These are phyloP conservation scores for Abrus precatorius DNA, from an alignment of 306 rosid species.

Conservation along the genomic window DNA sequence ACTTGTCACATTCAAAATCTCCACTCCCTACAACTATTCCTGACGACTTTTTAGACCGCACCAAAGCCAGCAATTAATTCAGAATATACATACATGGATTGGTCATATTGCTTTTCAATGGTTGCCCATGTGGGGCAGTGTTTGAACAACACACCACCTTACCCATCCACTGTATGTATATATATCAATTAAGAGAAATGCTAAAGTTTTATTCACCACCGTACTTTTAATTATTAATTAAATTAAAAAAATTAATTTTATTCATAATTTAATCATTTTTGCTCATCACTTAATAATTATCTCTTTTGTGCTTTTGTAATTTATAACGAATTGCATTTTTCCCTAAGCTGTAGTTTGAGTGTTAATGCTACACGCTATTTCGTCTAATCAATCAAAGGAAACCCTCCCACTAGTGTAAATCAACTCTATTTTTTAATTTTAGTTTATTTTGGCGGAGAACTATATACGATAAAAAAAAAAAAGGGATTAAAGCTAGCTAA, in stretches of 20 bases:
- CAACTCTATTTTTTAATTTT: background rate
- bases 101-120: conserved; percentile 30
- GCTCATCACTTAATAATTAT: too few species aligned
- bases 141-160: conserved; percentile 21
- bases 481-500: background rate
- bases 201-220: background rate
- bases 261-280: too few species aligned
- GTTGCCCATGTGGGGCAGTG: conserved; percentile 26
- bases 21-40: conserved; percentile 16
- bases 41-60: conserved; percentile 33
- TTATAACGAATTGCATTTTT: too few species aligned
- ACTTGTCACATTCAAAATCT: conserved; percentile 37
- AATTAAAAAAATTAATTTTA: too few species aligned
- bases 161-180: background rate
- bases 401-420: background rate
- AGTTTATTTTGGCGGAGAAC: too few species aligned
- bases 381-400: background rate
- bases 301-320: too few species aligned
- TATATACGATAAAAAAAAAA: background rate
- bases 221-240: too few species aligned
- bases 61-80: conserved; percentile 5
- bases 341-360: background rate
- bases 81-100: background rate
- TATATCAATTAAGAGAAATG: background rate
- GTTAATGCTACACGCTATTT: background rate